Base-by-base conservation (phyloP, 2,329 filamentous ascomycete species). In the Ceratocystiopsis brevicomis region DNA sequence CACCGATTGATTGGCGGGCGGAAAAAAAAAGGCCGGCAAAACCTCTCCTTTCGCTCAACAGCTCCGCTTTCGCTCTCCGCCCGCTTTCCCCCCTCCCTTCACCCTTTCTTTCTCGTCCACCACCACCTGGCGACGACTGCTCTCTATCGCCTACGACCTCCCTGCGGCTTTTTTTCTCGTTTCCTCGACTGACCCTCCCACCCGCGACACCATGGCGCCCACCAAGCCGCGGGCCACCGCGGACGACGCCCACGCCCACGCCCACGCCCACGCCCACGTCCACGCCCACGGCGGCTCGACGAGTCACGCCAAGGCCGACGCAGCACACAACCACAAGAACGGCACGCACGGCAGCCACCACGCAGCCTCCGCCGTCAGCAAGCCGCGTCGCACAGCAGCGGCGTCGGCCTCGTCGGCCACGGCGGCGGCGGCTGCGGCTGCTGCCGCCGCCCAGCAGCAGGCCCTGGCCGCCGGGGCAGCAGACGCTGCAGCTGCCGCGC, bases 321-420 rank as follows among this genome's bases (percentile, higher is more conserved):
- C 54, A 38, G 51, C 56, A 45, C 53, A 54, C 45, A 39, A 52
- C n/a, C 66, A 69, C 52, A 64, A 67, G 55, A 61, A 58, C 47
- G 59, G 59, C 42, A 49, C 54, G 35, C 55, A 49, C 36, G 32
- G 45, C 0, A 36, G 42, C 25, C 36, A 56, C 44, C 61, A 61
- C 15, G 57, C 63, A 43, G 54, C 63, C 15, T 25, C 45, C 10
- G 39, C 49, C 13, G 67, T 68, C 43, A 62, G 67, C 47, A 76
- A 76, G 56, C 64, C 72, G 58, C 69, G 69, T 43, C 66, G 71
- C 35, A 16, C 43, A 1, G 66, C 65, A 15, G 69, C 64, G 44
- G 73, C 67, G 55, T 67, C 67, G 59, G 47, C 65, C 59, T 47
- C 64, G 59, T 41, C 53, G 57, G 13, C 48, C 45, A 30, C 49